These are phyloP conservation scores for Geosmithia putterillii DNA, from an alignment of 2,329 filamentous ascomycete species.

Conservation along the genomic window DNA sequence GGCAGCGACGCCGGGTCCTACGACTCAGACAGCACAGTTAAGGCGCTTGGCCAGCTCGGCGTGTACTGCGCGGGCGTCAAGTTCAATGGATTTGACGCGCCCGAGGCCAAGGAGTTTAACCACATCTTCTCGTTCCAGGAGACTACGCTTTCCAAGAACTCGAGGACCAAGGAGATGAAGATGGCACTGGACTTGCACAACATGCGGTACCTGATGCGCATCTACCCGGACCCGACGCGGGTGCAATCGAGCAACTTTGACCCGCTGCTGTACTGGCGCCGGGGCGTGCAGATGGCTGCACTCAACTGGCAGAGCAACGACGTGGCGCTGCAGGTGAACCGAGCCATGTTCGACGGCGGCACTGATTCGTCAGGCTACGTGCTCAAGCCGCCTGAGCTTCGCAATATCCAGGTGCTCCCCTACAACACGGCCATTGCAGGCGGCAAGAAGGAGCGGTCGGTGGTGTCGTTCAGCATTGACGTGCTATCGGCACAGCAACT, in stretches of 20 bases:
- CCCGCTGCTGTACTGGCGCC: conserved; percentile 84
- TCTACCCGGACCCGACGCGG: conserved; percentile 77
- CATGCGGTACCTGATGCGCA: conserved; percentile 79
- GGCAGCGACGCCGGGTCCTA: conserved; percentile 42
- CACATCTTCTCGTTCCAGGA: conserved; percentile 96
- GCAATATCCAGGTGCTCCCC: conserved; percentile 52
- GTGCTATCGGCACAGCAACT: conserved; percentile 92
- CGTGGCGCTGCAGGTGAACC: conserved; percentile 88
- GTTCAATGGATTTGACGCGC: conserved; percentile 66
- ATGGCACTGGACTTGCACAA: conserved; percentile 79
- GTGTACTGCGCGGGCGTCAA: conserved; percentile 68
- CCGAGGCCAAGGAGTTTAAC: conserved; percentile 77
- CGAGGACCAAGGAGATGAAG: conserved; percentile 64
- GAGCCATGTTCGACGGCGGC: conserved; percentile 92
- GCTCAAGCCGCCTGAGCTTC: conserved; percentile 78
- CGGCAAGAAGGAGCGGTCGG: conserved; percentile 64
- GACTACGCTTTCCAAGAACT: conserved; percentile 71
- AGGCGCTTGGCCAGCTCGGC: conserved; percentile 71
- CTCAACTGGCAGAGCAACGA: conserved; percentile 99
- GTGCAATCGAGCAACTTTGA: conserved; percentile 90
- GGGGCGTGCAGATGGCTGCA: conserved; percentile 94
- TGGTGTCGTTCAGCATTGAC: conserved; percentile 75
- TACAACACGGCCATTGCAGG: conserved; percentile 35
- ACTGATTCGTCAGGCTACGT: conserved; percentile 84
- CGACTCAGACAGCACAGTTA: conserved; percentile 66